A percentile compares a stretch with the other conserved stretches of the same genome.
These are phyloP conservation scores for Cyclaneusma minus DNA, from an alignment of 2,329 filamentous ascomycete species.

Conservation along the genomic window DNA sequence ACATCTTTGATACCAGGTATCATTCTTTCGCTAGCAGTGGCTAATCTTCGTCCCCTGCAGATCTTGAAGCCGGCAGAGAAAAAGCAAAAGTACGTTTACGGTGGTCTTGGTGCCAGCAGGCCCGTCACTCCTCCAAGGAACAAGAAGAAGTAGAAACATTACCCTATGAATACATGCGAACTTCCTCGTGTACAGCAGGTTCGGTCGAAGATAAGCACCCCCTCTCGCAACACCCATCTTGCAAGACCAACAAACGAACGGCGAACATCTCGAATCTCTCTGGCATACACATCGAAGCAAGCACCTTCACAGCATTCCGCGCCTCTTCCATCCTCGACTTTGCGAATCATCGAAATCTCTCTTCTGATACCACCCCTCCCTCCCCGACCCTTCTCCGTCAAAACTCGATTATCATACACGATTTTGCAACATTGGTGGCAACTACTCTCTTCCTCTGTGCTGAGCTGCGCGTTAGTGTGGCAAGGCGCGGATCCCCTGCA, in stretches of 20 bases:
- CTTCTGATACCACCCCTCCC: too few relatives aligned
- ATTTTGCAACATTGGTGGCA: too few relatives aligned
- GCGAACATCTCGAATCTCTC: neutral
- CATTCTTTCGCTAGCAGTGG: slow-evolving; percentile 1
- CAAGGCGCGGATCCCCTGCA: too few relatives aligned
- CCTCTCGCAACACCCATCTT: too few relatives aligned
- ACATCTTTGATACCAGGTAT: neutral
- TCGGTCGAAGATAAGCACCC: slow-evolving; percentile 72
- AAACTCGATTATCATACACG: too few relatives aligned
- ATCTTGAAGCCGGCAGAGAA: slow-evolving; percentile 99
- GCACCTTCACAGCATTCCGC: too few relatives aligned
- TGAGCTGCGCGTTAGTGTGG: too few relatives aligned
- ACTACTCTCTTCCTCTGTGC: too few relatives aligned
- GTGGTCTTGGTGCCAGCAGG: slow-evolving; percentile 54
- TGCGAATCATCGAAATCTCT: too few relatives aligned
- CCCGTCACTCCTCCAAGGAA: slow-evolving; percentile 57
- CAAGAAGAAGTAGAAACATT: slow-evolving; percentile 55
- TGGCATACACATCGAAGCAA: slow-evolving; percentile 1
- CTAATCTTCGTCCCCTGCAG: slow-evolving; percentile 27
- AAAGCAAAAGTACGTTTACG: slow-evolving; percentile 99
- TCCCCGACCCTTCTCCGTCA: too few relatives aligned
- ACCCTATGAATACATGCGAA: slow-evolving; percentile 61
- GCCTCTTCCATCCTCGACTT: too few relatives aligned
- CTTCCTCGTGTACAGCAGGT: slow-evolving; percentile 66
- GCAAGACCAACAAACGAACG: slow-evolving; percentile 8